Percentiles rank a stretch among this genome's conserved stretches.
phyloP scores from a whole-genome alignment of 352 stramenopile species.

The Phytophthora macrochlamydospora region DNA sequence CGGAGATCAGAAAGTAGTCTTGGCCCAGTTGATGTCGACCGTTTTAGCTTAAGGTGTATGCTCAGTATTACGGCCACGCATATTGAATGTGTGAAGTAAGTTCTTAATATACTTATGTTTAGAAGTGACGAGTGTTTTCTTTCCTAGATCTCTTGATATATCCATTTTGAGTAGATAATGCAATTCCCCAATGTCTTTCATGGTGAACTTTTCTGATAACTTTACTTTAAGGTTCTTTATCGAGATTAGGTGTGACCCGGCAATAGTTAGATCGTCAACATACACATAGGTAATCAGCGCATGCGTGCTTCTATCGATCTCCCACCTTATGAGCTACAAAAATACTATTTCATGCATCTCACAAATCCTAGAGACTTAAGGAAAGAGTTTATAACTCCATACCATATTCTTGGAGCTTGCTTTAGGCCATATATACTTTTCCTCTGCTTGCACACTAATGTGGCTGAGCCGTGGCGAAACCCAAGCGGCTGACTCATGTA shows the following conservation, averaged over 20 bases:
- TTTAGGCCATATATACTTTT: slow-evolving; percentile 19
- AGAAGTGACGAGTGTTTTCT: not conserved
- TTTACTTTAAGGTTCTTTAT: slow-evolving; percentile 6
- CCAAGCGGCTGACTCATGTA: slow-evolving; percentile 12
- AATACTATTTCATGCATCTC: slow-evolving; percentile 12
- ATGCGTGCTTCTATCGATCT: slow-evolving; percentile 6
- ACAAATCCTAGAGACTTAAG: slow-evolving; percentile 6
- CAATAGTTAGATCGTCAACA: slow-evolving; percentile 11
- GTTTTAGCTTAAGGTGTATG: slow-evolving; percentile 12
- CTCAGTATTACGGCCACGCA: not conserved
- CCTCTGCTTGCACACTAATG: slow-evolving; percentile 7
- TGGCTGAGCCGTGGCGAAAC: not conserved
- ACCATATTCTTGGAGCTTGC: slow-evolving; percentile 13
- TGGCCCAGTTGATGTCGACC: too few relatives aligned
- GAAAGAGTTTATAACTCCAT: slow-evolving; percentile 5
- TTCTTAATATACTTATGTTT: slow-evolving; percentile 10
- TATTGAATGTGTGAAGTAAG: slow-evolving; percentile 10
- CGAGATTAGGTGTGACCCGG: slow-evolving; percentile 2
- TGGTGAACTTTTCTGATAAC: slow-evolving; percentile 7
- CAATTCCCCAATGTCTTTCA: slow-evolving; percentile 2
- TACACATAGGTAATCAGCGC: slow-evolving; percentile 8
- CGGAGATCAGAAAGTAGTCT: too few relatives aligned
- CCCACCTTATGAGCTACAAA: slow-evolving; percentile 19
- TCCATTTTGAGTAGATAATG: slow-evolving; percentile 18
- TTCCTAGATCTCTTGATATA: slow-evolving; percentile 4